phyloP scores from a whole-genome alignment of 2,329 filamentous ascomycete species.

The Colletotrichum noveboracense region DNA sequence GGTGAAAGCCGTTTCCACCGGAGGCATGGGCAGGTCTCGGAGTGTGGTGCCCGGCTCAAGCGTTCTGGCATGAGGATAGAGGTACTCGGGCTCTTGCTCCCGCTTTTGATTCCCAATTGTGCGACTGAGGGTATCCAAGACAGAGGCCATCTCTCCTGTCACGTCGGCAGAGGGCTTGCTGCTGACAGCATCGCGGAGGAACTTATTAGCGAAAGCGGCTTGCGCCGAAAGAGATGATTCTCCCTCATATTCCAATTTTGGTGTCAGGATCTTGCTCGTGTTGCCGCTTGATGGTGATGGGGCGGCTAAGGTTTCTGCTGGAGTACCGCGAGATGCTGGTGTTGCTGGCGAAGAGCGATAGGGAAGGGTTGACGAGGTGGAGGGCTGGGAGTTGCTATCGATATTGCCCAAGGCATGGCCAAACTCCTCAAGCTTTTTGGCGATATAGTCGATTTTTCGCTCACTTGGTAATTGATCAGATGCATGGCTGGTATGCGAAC shows the following conservation, averaged over 20 bases:
- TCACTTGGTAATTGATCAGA: not conserved
- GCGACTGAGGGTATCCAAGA: conserved; percentile 18
- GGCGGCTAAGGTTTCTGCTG: not conserved
- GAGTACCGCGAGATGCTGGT: not conserved
- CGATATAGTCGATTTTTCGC: not conserved
- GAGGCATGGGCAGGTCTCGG: conserved; percentile 18
- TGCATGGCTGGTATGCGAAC: accelerated
- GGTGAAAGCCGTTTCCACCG: conserved; percentile 14
- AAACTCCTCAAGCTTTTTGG: conserved; percentile 9
- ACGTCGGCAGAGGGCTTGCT: conserved; percentile 19
- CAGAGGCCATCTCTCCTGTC: conserved; percentile 24
- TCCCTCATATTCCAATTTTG: conserved; percentile 23
- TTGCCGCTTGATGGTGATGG: not conserved
- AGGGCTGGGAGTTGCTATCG: not conserved
- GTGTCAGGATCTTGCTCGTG: not conserved
- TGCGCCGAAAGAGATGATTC: conserved; percentile 25
- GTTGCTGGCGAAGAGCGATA: not conserved
- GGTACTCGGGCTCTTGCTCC: conserved; percentile 3
- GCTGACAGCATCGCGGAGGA: conserved; percentile 23
- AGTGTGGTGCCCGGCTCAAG: conserved; percentile 1
- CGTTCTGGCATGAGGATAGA: not conserved
- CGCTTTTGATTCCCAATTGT: conserved; percentile 18
- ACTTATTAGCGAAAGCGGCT: conserved; percentile 25
- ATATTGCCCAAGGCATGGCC: not conserved
- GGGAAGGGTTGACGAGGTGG: not conserved